These are phyloP conservation scores for Juglanconis oblonga DNA, from an alignment of 2,329 filamentous ascomycete genomes.

Conservation along the genomic window DNA sequence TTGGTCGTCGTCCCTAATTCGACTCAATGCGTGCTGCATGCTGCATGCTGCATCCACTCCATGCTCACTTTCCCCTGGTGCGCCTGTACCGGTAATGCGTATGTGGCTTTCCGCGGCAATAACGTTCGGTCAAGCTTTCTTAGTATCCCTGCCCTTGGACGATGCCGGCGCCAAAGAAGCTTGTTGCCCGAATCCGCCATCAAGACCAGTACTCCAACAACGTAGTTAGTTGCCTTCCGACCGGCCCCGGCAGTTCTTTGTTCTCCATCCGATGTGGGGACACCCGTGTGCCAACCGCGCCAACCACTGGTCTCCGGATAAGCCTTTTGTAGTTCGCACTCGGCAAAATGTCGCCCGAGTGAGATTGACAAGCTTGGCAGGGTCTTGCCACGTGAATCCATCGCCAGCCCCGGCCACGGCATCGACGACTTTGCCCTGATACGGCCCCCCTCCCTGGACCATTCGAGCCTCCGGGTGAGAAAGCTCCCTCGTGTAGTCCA, in stretches of 20 bases:
- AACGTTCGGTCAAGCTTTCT: neutral
- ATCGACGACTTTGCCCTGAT: neutral
- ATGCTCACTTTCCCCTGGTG: neutral
- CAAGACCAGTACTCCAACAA: no score
- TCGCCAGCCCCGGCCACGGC: neutral
- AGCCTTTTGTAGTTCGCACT: slow-evolving; percentile 1
- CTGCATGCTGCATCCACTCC: neutral
- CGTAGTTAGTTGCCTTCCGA: neutral
- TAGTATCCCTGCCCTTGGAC: no score
- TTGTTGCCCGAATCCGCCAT: no score
- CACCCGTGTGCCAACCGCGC: neutral
- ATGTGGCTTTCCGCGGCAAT: neutral
- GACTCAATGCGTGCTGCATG: neutral
- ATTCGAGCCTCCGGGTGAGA: no score
- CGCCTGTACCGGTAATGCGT: neutral
- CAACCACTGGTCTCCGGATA: neutral
- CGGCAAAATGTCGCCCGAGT: slow-evolving; percentile 6
- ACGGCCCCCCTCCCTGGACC: neutral
- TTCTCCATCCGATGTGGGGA: neutral
- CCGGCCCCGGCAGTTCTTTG: neutral
- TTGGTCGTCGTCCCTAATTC: neutral
- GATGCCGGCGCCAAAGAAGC: no score
- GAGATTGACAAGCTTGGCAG: neutral
- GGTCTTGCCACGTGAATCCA: neutral
- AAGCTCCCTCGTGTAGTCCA: neutral